Evolutionary conservation across 228 moss, liverwort and hornwort species (phyloP), one percentile per base, ranked within the genome.

Genomic region (Sphagnum fallax): DNA sequence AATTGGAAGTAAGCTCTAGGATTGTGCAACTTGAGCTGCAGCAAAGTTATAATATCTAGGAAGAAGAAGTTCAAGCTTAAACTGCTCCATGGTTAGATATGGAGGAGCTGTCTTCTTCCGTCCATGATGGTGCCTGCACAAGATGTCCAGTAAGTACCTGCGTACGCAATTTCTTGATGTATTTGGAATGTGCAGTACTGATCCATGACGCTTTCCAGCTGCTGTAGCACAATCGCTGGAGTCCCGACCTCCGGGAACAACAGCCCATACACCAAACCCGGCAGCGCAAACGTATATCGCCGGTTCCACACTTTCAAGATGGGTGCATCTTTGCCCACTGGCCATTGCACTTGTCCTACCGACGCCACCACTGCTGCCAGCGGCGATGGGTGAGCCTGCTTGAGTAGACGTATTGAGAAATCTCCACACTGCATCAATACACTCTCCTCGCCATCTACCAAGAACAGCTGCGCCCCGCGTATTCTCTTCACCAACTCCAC

Each of bases 281-380:
- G 95, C 4, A 95, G 69, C 0, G 89, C 80, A 4, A 92, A 95
- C 0, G 92, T 78, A 64, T 92, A 95, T 0, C 95, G 87, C 0
- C 83, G 70, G 50, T 78, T 84, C 61, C 87, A 90, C 50, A 95
- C 78, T 57, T 84, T 87, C 13, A 95, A 65, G 4, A 82, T 86
- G 0, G 92, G 95, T 4, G 85, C 95, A 49, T 95, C 95, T 64
- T 90, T 90, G 3, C 92, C 92, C 1, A 95, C 75, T 1, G 95
- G 95, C 95, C 95, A 95, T 52, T 95, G 90, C 6, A 95, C 82
- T 67, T 92, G 89, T 5, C 88, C 89, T 1, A 95, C 92, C 65
- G 55, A 83, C 0, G 92, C 95, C 6, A 95, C 86, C 48, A 90
- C 65, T 5, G 85, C 86, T 13, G 92, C 95, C 13, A 95, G 63